phyloP scores from a whole-genome alignment of 805 yeast species.

The Monosporozyma servazzii region DNA sequence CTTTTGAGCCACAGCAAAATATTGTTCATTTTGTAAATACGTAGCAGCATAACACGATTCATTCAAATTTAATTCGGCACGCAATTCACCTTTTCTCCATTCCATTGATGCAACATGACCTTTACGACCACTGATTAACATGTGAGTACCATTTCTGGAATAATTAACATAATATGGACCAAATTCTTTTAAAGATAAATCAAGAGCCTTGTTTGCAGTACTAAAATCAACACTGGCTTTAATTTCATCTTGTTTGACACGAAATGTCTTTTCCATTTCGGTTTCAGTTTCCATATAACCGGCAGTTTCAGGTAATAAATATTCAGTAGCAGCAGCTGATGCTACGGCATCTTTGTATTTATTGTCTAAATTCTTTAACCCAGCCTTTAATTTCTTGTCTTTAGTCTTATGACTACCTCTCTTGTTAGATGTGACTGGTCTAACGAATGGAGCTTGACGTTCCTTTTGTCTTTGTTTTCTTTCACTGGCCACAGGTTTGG shows the following conservation, averaged over 20 bases:
- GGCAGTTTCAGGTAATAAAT: slow-evolving; percentile 70
- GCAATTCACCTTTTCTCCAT: slow-evolving; percentile 81
- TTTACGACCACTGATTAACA: slow-evolving; percentile 77
- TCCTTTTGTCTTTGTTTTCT: not conserved
- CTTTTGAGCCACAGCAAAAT: slow-evolving; percentile 93
- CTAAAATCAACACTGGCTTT: slow-evolving; percentile 63
- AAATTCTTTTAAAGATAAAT: slow-evolving; percentile 60
- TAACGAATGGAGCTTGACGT: not conserved
- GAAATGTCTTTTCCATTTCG: slow-evolving; percentile 84
- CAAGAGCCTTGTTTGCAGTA: slow-evolving; percentile 68
- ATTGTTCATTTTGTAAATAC: slow-evolving; percentile 85
- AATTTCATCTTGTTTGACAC: slow-evolving; percentile 75
- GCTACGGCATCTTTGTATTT: slow-evolving; percentile 70
- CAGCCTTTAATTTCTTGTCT: slow-evolving; percentile 55
- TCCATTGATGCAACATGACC: slow-evolving; percentile 96
- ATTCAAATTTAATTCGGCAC: slow-evolving; percentile 72
- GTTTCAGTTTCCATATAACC: slow-evolving; percentile 90
- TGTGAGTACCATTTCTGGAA: slow-evolving; percentile 77
- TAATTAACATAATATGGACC: slow-evolving; percentile 85
- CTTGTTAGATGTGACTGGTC: not conserved
- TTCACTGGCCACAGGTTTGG: not conserved
- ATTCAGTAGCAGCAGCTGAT: slow-evolving; percentile 80
- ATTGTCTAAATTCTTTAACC: slow-evolving; percentile 56
- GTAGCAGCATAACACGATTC: slow-evolving; percentile 90
- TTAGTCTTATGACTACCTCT: slow-evolving; percentile 33